Evolutionary conservation across 768 basidiomycete species (phyloP), one percentile per base, ranked within the genome.

Genomic region (Leccinum variicolor): DNA sequence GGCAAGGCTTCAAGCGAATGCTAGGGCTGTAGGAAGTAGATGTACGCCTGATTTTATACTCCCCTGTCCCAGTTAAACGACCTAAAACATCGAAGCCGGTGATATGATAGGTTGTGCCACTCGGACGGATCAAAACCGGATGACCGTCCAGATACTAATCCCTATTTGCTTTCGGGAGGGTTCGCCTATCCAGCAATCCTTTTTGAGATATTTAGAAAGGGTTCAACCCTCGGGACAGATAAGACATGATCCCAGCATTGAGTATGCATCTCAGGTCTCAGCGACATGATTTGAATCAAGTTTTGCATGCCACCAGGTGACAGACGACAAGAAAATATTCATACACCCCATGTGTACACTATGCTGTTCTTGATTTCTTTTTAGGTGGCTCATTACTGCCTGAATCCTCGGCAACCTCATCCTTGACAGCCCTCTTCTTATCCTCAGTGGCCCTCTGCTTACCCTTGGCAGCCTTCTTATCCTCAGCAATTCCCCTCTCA

Each of bases 1-100:
- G 94, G 94, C 90, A 94, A 70, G 58, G 63, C 13, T 68, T 70
- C 59, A 75, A 69, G 54, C 61, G 65, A 28, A 45, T 63, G 47
- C 28, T 74, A 19, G 74, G 59, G 3, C 31, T 73, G 48, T 74
- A 72, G 64, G 58, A 50, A 46, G 29, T 59, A 55, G 57, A 60
- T 26, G 29, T 55, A 59, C 17, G 34, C 23, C 23, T 61, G 39
- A 17, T 52, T 45, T 49, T 50, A 46, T 34, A 39, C 14, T 26
- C 15, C 28, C 28, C 7, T 33, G 29, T 14, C 15, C 33, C 29
- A 31, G 15, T 28, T 21, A 10, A 52, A 43, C 11, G 28, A 36
- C 14, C 4, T 11, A 51, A 31, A 15, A 50, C 17, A 15, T 43
- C 43, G 3, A 55, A 47, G 41, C 10, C 7, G 14, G 3, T 36